Percentiles rank a stretch among this genome's conserved stretches.
phyloP scores from a whole-genome alignment of 1,284 basidiomycete species.

The Austroboletus niveus region DNA sequence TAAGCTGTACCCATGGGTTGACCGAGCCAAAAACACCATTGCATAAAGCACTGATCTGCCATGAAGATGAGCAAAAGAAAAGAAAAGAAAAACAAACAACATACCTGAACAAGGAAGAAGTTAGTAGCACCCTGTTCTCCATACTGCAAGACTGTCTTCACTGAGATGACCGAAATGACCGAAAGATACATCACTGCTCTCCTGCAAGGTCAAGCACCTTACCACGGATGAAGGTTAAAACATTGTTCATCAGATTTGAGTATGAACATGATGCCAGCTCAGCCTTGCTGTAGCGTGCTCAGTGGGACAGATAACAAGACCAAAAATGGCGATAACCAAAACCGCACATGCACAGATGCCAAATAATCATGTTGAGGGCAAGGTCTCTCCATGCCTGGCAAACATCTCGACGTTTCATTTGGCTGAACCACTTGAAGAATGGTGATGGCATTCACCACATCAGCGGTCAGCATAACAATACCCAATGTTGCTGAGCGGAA shows the following conservation, averaged over 20 bases:
- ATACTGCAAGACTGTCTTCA: slow-evolving; percentile 78
- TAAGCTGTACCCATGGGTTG: slow-evolving; percentile 82
- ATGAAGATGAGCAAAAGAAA: slow-evolving; percentile 4
- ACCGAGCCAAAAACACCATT: slow-evolving; percentile 81
- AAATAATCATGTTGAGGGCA: slow-evolving; percentile 94
- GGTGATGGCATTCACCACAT: slow-evolving; percentile 89
- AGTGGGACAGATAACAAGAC: slow-evolving; percentile 89
- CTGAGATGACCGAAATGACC: slow-evolving; percentile 73
- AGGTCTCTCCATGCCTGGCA: slow-evolving; percentile 97
- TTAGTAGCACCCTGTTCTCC: slow-evolving; percentile 76
- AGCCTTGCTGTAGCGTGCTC: slow-evolving; percentile 76
- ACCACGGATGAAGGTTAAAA: slow-evolving; percentile 83
- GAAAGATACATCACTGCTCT: slow-evolving; percentile 58
- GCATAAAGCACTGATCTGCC: slow-evolving; percentile 88
- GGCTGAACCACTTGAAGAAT: slow-evolving; percentile 68
- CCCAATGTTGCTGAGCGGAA: slow-evolving; percentile 83
- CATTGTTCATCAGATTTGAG: slow-evolving; percentile 64
- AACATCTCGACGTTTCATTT: slow-evolving; percentile 93
- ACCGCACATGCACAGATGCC: slow-evolving; percentile 85
- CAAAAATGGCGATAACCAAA: slow-evolving; percentile 92
- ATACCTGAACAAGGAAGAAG: slow-evolving; percentile 92
- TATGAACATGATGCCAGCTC: slow-evolving; percentile 66
- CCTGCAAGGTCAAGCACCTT: slow-evolving; percentile 86
- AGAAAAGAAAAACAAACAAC: slow-evolving; percentile 10
- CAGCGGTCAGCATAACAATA: slow-evolving; percentile 83